Conservation (phyloP, 768 basidiomycete genomes). For the Boletus subcaerulescens region DNA sequence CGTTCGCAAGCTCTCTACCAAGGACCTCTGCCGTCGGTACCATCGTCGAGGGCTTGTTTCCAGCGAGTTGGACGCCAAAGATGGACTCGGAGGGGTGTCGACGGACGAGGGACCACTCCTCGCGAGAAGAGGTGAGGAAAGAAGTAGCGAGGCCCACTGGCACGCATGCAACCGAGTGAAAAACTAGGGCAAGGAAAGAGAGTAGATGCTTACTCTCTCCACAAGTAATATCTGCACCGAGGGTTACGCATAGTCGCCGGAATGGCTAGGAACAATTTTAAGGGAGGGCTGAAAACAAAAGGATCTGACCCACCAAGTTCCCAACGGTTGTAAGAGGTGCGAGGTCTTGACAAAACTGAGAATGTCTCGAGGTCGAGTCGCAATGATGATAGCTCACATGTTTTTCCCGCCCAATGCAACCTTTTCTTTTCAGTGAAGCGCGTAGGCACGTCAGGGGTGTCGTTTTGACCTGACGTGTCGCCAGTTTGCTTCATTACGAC, state of each 20-base stretch:
- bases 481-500: constrained; percentile 37
- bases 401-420: constrained; percentile 81
- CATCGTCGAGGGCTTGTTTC: constrained; percentile 77
- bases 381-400: constrained; percentile 50
- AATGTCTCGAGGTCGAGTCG: constrained; percentile 22
- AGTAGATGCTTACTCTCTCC: constrained; percentile 68
- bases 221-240: constrained; percentile 93
- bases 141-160: constrained; percentile 91
- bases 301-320: constrained; percentile 60
- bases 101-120: constrained; percentile 93
- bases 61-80: constrained; percentile 93
- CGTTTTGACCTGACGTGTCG: constrained; percentile 37
- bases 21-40: constrained; percentile 82
- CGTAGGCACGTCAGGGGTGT: constrained; percentile 66
- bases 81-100: constrained; percentile 82
- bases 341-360: constrained; percentile 42
- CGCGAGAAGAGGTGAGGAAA: constrained; percentile 82
- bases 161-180: background rate
- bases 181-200: background rate
- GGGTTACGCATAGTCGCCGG: constrained; percentile 79
- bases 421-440: constrained; percentile 83
- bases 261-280: constrained; percentile 62
- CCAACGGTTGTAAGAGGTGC: constrained; percentile 93
- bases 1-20: constrained; percentile 58
- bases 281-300: background rate